These are phyloP conservation scores for Lentinus tigrinus DNA, from an alignment of 768 basidiomycete genomes.

Conservation along the genomic window DNA sequence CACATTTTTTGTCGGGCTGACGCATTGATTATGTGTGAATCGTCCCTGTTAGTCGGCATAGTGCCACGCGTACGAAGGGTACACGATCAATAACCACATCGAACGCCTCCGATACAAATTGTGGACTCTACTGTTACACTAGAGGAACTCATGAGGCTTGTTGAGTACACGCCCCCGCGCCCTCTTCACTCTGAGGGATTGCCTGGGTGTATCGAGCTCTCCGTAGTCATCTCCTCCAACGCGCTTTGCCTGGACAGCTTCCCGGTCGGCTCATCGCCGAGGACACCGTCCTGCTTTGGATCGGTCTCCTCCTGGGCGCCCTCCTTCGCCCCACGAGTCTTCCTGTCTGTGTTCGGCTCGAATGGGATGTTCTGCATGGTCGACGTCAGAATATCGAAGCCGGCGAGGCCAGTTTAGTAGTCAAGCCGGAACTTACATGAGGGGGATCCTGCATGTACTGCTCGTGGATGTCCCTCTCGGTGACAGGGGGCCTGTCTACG, in stretches of 20 bases:
- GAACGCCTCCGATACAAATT: no score
- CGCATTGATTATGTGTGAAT: no score
- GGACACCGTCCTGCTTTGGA: constrained; percentile 16
- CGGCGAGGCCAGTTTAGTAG: neutral
- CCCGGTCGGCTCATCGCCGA: constrained; percentile 21
- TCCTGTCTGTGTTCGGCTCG: constrained; percentile 9
- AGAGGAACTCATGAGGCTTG: no score
- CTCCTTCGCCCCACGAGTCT: constrained; percentile 24
- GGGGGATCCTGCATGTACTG: constrained; percentile 33
- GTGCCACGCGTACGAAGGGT: neutral
- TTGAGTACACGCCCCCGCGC: no score
- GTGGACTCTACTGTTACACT: no score
- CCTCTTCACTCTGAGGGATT: neutral
- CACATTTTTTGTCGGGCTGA: neutral
- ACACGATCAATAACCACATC: no score
- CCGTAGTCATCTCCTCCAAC: constrained; percentile 20
- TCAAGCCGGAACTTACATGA: constrained; percentile 18
- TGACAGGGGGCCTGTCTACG: constrained; percentile 25
- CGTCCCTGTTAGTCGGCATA: neutral
- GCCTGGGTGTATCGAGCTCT: constrained; percentile 25
- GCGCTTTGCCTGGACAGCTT: constrained; percentile 21
- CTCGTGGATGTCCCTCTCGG: constrained; percentile 35
- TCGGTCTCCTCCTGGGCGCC: constrained; percentile 16
- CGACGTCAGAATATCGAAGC: neutral
- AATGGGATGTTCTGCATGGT: constrained; percentile 17